Percentiles rank a stretch among this genome's conserved stretches.
Conservation (phyloP, 306 rosid species). For the Herpetospermum pedunculosum region DNA sequence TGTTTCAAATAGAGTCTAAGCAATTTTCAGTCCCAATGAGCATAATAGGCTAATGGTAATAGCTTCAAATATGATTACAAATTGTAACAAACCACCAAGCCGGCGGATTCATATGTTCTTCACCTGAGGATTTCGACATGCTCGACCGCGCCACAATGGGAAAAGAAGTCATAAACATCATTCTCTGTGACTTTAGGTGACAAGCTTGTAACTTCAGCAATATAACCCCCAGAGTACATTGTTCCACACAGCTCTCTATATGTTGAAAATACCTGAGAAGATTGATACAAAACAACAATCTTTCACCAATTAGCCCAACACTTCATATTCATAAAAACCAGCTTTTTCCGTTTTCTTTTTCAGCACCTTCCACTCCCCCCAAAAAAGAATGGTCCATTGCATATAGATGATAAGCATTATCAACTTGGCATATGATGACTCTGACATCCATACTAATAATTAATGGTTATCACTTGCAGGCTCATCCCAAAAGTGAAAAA, state of each 20-base stretch:
- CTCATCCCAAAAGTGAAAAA: not conserved
- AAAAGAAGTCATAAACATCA: constrained; percentile 58
- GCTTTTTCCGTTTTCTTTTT: constrained; percentile 7
- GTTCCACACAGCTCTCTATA: constrained; percentile 18
- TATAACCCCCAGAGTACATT: constrained; percentile 62
- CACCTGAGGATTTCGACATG: constrained; percentile 71
- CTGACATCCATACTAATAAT: not conserved
- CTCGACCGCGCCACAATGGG: constrained; percentile 70
- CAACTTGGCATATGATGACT: constrained; percentile 18
- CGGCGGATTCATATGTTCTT: not conserved
- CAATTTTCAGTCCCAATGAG: not conserved
- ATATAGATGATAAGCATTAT: constrained; percentile 25
- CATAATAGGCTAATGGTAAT: not conserved
- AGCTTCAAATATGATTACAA: not conserved
- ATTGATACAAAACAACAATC: not conserved
- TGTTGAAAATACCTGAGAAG: not conserved
- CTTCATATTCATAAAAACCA: not conserved
- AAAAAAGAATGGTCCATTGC: not conserved
- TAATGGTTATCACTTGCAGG: not conserved
- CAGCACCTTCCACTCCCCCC: not conserved
- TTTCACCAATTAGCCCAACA: not conserved
- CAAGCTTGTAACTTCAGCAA: constrained; percentile 64
- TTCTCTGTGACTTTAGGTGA: constrained; percentile 65
- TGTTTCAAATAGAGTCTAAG: not conserved
- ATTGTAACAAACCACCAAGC: not conserved